A percentile compares a stretch with the other conserved stretches of the same genome.
These are phyloP conservation scores for Pseudophaeomoniella oleicola DNA, from an alignment of 2,329 filamentous ascomycete genomes.

Conservation along the genomic window DNA sequence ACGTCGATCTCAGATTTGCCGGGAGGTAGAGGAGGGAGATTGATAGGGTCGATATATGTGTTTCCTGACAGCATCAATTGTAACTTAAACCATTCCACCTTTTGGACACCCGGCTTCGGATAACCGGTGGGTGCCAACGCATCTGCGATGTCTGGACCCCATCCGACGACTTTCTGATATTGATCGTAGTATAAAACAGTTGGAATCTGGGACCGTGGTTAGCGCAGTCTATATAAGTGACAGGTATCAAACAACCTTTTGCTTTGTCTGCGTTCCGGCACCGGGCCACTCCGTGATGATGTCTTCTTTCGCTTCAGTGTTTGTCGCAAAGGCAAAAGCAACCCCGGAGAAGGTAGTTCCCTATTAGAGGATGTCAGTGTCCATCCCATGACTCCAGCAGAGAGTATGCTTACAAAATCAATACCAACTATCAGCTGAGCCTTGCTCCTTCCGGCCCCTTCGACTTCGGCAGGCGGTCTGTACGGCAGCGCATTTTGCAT, in stretches of 20 bases:
- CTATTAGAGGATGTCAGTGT: slow-evolving; percentile 31
- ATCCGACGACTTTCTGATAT: slow-evolving; percentile 98
- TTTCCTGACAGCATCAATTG: slow-evolving; percentile 98
- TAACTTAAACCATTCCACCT: slow-evolving; percentile 99
- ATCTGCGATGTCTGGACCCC: slow-evolving; percentile 96
- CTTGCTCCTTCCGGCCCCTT: slow-evolving; percentile 79
- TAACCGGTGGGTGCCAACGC: slow-evolving; percentile 93
- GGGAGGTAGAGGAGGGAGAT: slow-evolving; percentile 88
- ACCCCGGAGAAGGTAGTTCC: slow-evolving; percentile 97
- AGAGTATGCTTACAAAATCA: slow-evolving; percentile 62
- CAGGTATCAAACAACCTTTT: slow-evolving; percentile 91
- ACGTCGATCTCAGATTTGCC: slow-evolving; percentile 99
- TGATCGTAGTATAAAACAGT: slow-evolving; percentile 99
- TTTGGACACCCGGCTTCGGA: slow-evolving; percentile 93
- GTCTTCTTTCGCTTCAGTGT: slow-evolving; percentile 94
- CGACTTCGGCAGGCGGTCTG: slow-evolving; percentile 47
- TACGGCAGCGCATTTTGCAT: slow-evolving; percentile 8
- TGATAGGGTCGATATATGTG: slow-evolving; percentile 98
- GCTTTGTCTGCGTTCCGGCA: slow-evolving; percentile 92
- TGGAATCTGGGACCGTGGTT: slow-evolving; percentile 56
- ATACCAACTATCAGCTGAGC: slow-evolving; percentile 97
- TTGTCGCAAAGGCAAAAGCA: slow-evolving; percentile 83
- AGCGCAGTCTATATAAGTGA: too few species aligned
- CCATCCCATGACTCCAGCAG: too few species aligned
- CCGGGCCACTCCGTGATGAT: slow-evolving; percentile 99